Conservation (phyloP, 2,329 filamentous ascomycete genomes). For the Thielaviopsis populi region DNA sequence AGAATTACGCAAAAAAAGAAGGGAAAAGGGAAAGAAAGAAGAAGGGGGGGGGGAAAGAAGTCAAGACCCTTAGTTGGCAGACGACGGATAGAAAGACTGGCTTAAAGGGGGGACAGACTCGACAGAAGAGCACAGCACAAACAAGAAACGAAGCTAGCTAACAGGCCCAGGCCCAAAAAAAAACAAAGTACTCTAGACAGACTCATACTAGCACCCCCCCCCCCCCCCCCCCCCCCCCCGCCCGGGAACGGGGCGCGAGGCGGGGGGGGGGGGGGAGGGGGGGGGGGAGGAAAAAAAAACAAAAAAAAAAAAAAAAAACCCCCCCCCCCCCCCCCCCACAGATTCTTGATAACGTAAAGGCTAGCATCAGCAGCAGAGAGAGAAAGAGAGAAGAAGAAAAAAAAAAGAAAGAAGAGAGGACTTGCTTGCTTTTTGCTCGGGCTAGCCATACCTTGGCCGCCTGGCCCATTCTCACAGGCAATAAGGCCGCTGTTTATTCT, state of each 20-base stretch:
- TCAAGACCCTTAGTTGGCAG: neutral
- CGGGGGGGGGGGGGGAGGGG: no score
- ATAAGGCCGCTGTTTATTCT: neutral
- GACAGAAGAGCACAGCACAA: neutral
- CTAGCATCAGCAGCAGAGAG: neutral
- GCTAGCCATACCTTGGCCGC: neutral
- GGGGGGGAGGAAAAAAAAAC: no score
- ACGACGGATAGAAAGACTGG: neutral
- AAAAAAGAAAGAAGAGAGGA: neutral
- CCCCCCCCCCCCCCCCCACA: no score
- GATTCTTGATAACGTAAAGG: no score
- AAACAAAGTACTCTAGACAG: no score
- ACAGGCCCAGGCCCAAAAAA: no score
- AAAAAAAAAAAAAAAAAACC: no score
- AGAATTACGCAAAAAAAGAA: neutral
- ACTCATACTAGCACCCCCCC: no score
- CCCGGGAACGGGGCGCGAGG: no score
- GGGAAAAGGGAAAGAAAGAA: neutral
- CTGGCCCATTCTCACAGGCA: neutral
- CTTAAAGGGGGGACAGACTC: neutral
- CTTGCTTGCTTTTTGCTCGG: neutral
- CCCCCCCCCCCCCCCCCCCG: no score
- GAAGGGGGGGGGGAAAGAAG: no score
- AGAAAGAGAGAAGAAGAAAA: neutral
- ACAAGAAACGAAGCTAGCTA: neutral